Conservation (phyloP, 1,284 basidiomycete species). For the Gymnopus androsaceus region DNA sequence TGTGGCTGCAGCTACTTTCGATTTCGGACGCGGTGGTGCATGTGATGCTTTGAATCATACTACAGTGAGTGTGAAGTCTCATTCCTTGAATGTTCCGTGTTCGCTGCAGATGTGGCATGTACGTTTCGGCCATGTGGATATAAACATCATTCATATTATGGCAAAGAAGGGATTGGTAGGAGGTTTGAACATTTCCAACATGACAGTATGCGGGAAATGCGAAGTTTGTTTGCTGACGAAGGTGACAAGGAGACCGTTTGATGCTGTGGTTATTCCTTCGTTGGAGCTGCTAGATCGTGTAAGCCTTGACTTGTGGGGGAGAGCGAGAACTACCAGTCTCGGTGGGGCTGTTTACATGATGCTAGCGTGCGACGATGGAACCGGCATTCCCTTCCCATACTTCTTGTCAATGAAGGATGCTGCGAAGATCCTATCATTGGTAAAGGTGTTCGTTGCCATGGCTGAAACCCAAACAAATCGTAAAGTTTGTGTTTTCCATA, state of each 20-base stretch:
- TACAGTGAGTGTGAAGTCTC: not conserved
- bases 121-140: slow-evolving; percentile 4
- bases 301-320: no score
- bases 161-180: not conserved
- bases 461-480: no score
- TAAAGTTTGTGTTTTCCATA: no score
- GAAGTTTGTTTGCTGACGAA: not conserved
- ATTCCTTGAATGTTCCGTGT: not conserved
- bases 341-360: no score
- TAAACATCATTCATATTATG: not conserved
- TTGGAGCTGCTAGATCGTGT: not conserved
- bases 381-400: not conserved
- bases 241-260: not conserved
- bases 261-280: not conserved
- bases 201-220: no score
- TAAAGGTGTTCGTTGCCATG: not conserved
- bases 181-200: no score
- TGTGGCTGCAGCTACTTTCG: no score
- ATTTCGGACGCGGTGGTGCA: no score
- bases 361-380: not conserved
- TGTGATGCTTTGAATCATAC: not conserved
- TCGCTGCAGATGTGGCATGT: not conserved
- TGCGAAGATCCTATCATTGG: not conserved
- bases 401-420: not conserved
- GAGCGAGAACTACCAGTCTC: no score